phyloP scores from a whole-genome alignment of 2,329 filamentous ascomycete genomes.

The Fusarium mundagurra region DNA sequence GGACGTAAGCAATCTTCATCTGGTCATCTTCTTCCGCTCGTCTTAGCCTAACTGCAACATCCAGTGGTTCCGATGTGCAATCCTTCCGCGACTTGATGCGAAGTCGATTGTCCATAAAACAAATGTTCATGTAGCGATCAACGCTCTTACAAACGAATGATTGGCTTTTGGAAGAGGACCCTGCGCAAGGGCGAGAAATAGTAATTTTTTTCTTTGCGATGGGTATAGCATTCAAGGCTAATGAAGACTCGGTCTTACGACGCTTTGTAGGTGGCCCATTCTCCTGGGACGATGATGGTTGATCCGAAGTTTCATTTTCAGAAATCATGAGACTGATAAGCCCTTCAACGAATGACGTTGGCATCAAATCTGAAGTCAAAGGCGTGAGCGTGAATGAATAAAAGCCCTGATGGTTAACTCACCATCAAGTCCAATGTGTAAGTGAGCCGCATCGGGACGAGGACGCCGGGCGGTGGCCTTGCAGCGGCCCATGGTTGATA shows the following conservation, averaged over 20 bases:
- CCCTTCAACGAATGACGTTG: conserved; percentile 34
- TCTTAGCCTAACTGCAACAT: conserved; percentile 33
- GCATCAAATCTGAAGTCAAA: conserved; percentile 38
- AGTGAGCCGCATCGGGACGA: not conserved
- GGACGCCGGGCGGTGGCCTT: conserved; percentile 19
- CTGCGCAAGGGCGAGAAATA: conserved; percentile 42
- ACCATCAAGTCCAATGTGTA: conserved; percentile 42
- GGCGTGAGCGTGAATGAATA: not conserved
- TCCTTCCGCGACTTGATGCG: conserved; percentile 24
- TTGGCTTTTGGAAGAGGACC: conserved; percentile 4
- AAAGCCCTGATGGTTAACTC: conserved; percentile 11
- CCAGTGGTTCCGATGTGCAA: conserved; percentile 9
- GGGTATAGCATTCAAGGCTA: conserved; percentile 34
- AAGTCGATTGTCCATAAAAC: conserved; percentile 14
- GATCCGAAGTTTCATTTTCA: conserved; percentile 3
- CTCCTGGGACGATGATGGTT: conserved; percentile 10
- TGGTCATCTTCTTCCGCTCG: conserved; percentile 36
- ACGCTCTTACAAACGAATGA: conserved; percentile 27
- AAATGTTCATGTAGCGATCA: conserved; percentile 36
- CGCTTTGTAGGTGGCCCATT: conserved; percentile 45
- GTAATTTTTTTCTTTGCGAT: conserved; percentile 40
- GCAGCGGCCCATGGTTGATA: conserved; percentile 20
- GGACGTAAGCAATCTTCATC: not conserved
- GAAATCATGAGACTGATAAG: conserved; percentile 36
- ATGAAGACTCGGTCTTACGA: conserved; percentile 40